These are phyloP conservation scores for Linderniella brevidens DNA, from an alignment of 257 asterid genomes.

Conservation along the genomic window DNA sequence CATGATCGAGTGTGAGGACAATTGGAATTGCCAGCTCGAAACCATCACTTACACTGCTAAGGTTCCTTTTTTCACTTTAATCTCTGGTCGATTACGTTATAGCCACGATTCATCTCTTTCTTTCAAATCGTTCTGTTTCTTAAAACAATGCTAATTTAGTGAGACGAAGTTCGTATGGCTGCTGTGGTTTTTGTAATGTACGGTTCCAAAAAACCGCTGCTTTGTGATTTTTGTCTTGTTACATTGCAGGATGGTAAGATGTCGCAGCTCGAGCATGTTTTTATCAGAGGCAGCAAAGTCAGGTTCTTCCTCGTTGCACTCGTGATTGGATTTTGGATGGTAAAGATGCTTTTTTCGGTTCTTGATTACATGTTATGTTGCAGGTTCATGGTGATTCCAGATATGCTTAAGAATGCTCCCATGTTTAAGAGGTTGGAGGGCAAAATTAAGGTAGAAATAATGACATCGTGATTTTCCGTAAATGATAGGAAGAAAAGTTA, in stretches of 20 bases:
- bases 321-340: constrained; percentile 6
- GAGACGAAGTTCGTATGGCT: too few species aligned
- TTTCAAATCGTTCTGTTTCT: too few species aligned
- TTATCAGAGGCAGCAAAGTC: constrained; percentile 96
- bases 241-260: constrained; percentile 75
- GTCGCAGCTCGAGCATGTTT: constrained; percentile 90
- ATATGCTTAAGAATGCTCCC: constrained; percentile 98
- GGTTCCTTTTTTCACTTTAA: constrained; percentile 9
- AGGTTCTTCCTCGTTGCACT: constrained; percentile 23
- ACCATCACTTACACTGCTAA: constrained; percentile 44
- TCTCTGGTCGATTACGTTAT: too few species aligned
- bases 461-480: background rate
- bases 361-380: constrained; percentile 1
- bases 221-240: background rate
- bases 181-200: too few species aligned
- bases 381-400: constrained; percentile 98
- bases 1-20: constrained; percentile 64
- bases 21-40: constrained; percentile 46
- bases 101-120: too few species aligned
- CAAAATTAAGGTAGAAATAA: constrained; percentile 61
- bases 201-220: too few species aligned
- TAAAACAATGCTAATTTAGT: too few species aligned
- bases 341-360: background rate
- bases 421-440: constrained; percentile 97
- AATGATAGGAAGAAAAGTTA: background rate